These are phyloP conservation scores for Podila clonocystis DNA, from an alignment of 192 early-diverging fungal genomes.

Conservation along the genomic window DNA sequence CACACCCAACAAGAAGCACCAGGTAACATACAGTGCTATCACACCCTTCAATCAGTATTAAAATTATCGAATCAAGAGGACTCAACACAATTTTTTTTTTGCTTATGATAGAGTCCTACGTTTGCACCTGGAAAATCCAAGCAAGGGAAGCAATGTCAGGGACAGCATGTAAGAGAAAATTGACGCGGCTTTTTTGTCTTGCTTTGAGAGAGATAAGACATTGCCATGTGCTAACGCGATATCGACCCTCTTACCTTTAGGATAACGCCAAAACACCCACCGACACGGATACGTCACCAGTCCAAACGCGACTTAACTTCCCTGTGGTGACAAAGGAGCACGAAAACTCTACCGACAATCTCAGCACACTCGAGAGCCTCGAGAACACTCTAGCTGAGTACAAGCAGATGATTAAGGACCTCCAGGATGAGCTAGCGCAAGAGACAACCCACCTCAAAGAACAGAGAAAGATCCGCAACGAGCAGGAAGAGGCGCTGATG, in stretches of 20 bases:
- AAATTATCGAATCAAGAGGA: not conserved
- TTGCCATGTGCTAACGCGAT: no score
- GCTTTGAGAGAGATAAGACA: no score
- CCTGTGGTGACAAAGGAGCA: not conserved
- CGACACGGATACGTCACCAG: not conserved
- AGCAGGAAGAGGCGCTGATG: not conserved
- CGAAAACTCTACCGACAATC: not conserved
- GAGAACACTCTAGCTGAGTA: slow-evolving; percentile 2
- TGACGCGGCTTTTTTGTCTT: no score
- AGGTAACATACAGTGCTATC: not conserved
- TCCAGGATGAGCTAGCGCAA: not conserved
- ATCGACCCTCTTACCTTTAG: not conserved
- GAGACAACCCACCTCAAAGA: not conserved
- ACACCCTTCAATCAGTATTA: not conserved
- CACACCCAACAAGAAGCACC: slow-evolving; percentile 23
- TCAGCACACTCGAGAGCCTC: slow-evolving; percentile 1
- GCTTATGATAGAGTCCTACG: no score
- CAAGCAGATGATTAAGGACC: slow-evolving; percentile 10
- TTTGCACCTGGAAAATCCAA: no score
- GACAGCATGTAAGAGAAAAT: no score
- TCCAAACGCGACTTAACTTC: not conserved
- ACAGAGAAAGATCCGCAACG: not conserved
- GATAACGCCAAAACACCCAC: not conserved
- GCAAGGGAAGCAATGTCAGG: no score
- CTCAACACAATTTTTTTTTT: not conserved